phyloP scores from a whole-genome alignment of 768 basidiomycete genomes.

The Termitomyces sp. region DNA sequence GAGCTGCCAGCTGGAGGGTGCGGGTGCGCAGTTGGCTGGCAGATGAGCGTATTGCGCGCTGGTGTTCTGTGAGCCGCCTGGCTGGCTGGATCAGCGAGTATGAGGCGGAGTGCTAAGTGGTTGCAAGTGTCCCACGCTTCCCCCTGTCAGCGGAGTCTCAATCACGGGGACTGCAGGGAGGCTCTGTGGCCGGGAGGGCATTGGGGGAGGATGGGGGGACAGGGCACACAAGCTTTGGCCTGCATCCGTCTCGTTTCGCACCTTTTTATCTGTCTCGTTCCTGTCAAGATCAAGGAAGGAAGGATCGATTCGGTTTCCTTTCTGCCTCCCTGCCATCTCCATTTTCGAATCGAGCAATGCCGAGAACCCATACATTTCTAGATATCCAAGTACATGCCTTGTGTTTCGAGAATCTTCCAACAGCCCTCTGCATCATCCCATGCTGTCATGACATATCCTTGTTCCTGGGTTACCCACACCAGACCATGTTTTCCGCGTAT shows the following conservation, averaged over 20 bases:
- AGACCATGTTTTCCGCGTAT: too few species aligned
- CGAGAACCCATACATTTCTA: conserved; percentile 3
- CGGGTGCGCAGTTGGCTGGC: too few species aligned
- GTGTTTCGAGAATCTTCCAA: background rate
- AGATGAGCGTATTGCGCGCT: too few species aligned
- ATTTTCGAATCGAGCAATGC: conserved; percentile 10
- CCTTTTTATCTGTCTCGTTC: conserved; percentile 5
- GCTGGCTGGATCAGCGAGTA: conserved; percentile 4
- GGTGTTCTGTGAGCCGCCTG: too few species aligned
- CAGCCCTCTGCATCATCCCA: too few species aligned
- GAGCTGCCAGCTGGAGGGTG: conserved; percentile 13
- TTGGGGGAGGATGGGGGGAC: background rate
- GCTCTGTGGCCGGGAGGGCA: background rate
- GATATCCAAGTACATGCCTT: background rate
- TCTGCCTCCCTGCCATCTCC: conserved; percentile 9
- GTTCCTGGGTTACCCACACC: too few species aligned
- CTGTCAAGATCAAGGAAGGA: conserved; percentile 10
- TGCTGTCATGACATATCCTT: too few species aligned
- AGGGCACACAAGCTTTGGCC: background rate
- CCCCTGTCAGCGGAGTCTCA: conserved; percentile 15
- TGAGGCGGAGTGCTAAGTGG: conserved; percentile 10
- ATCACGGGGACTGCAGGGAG: conserved; percentile 3
- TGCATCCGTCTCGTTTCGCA: too few species aligned
- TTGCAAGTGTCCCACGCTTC: conserved; percentile 13
- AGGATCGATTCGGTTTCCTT: conserved; percentile 14